Base-by-base conservation (phyloP, 306 rosid species). In the Castanea sativa region DNA sequence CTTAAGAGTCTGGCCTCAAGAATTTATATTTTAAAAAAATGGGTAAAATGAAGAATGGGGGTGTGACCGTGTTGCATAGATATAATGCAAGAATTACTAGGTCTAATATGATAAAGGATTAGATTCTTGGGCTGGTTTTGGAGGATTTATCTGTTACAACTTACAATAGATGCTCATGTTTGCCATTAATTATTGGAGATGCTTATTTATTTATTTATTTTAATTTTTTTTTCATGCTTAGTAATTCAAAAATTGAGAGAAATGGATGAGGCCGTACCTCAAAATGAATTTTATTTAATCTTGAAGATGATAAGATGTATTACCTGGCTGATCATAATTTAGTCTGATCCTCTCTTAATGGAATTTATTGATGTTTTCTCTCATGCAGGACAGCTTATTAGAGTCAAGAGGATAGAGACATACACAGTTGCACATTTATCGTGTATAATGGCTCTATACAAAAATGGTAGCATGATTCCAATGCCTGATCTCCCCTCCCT, bases 341-440 rank as follows among this genome's bases (percentile, higher is more conserved):
- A 10, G 53, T 49, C 53, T 49, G 5, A 49, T 60, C 16, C 27
- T 27, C 25, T 60, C 67, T 60, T 15, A 23, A 29, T 64, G 45
- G 33, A 14, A 64, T 19, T 30, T 16, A 16, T 79, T 55, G 32
- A 0, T 30, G 19, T 27, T 74, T 33, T 19, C 3, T 25, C 16
- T 61, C 52, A 71, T 74, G 87, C 83, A 86, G 89, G 45, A 71
- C 3, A 75, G 67, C 35, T 77, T 35, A 41, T 41, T 1, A 75
- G 38, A 14, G 53, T 45, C 67, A 2, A 1, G 80, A 79, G 79
- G 71, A 79, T 76, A 72, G 18, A 32, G 77, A 49, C 53, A 65
- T 56, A 56, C 61, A 30, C 29, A 52, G 79, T 74, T 69, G 52
- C 56, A 57, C 83, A 75, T 71, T 71, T 77, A 72, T 74, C 73